Conservation (phyloP, 495 filamentous ascomycete species). For the Podospora appendiculata region DNA sequence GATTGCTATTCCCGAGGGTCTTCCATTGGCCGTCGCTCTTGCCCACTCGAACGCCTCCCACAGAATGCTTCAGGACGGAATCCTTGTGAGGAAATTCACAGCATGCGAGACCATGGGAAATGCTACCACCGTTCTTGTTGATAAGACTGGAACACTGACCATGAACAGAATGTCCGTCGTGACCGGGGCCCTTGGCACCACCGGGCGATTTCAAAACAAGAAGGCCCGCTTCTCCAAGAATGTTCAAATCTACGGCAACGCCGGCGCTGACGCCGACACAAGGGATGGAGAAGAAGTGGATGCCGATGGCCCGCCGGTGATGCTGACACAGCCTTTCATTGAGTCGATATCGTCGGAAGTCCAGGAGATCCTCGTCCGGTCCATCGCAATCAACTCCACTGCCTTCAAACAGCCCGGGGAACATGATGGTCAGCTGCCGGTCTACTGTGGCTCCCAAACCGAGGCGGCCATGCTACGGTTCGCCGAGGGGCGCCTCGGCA, state of each 20-base stretch:
- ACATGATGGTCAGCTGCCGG: constrained; percentile 45
- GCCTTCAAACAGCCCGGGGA: constrained; percentile 57
- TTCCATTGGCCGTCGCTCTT: constrained; percentile 75
- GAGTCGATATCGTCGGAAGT: constrained; percentile 43
- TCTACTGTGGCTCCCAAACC: constrained; percentile 68
- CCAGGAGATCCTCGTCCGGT: constrained; percentile 51
- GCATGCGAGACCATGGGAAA: constrained; percentile 88
- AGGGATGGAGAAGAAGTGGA: not conserved
- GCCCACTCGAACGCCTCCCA: constrained; percentile 76
- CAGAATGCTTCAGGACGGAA: constrained; percentile 74
- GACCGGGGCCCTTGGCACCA: constrained; percentile 58
- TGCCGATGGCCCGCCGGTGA: constrained; percentile 24
- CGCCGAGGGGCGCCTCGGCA: constrained; percentile 55
- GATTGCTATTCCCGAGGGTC: constrained; percentile 75
- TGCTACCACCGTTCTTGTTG: constrained; percentile 75
- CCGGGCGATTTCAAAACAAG: constrained; percentile 44
- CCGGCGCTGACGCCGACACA: not conserved
- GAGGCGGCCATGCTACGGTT: constrained; percentile 64
- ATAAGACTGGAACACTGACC: constrained; percentile 79
- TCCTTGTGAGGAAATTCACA: constrained; percentile 65
- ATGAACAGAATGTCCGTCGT: constrained; percentile 72
- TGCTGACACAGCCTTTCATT: constrained; percentile 48
- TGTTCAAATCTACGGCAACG: too few relatives aligned
- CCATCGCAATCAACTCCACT: constrained; percentile 66
- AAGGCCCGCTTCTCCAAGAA: not conserved